phyloP scores from a whole-genome alignment of 495 filamentous ascomycete genomes.

The Cercophora newfieldiana region DNA sequence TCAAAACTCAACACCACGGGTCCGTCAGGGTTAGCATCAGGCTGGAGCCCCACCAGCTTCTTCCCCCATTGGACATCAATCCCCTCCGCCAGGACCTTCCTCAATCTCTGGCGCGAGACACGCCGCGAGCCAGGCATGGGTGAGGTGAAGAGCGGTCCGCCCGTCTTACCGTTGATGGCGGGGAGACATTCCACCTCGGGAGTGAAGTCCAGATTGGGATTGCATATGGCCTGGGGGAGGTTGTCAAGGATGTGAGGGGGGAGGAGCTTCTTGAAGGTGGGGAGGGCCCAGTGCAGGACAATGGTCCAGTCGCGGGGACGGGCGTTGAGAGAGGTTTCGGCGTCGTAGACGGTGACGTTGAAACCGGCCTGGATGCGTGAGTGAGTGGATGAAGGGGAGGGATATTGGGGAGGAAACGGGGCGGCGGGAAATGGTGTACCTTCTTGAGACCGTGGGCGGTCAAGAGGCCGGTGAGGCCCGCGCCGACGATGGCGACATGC shows the following conservation, averaged over 20 bases:
- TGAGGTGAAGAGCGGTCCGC: constrained; percentile 41
- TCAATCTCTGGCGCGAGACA: constrained; percentile 42
- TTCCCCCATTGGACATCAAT: constrained; percentile 34
- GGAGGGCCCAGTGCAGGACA: constrained; percentile 22
- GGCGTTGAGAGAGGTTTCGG: constrained; percentile 1
- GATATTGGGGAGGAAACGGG: background rate
- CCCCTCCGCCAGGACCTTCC: constrained; percentile 29
- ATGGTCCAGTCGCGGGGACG: constrained; percentile 25
- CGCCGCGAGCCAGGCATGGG: constrained; percentile 46
- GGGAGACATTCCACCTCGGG: constrained; percentile 40
- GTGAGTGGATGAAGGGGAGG: background rate
- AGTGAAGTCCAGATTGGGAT: constrained; percentile 38
- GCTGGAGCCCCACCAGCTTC: constrained; percentile 22
- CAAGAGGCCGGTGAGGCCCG: constrained; percentile 1
- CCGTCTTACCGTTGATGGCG: constrained; percentile 51
- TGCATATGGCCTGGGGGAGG: constrained; percentile 37
- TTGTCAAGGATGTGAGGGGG: constrained; percentile 4
- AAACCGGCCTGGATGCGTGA: background rate
- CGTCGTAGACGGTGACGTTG: background rate
- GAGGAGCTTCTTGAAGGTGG: constrained; percentile 14
- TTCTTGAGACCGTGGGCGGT: constrained; percentile 9
- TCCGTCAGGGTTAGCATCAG: constrained; percentile 41
- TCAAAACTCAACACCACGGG: constrained; percentile 68
- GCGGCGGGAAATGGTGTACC: background rate
- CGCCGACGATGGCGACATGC: background rate